Conservation (phyloP, 345 rosid genomes). For the Arabidopsis arenosa region DNA sequence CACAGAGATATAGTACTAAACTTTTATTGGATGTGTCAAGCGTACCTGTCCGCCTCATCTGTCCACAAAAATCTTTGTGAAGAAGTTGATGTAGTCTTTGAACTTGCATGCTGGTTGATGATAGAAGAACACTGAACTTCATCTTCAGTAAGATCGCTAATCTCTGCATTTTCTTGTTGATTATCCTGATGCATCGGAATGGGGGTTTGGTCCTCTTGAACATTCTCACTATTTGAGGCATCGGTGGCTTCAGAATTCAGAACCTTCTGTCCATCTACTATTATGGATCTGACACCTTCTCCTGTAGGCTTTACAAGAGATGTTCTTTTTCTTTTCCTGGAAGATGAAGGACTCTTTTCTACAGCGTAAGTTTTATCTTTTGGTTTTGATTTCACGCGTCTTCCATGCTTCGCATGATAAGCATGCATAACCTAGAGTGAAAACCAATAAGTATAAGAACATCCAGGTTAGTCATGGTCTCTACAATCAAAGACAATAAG, state of each 20-base stretch:
- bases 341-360: constrained; percentile 45
- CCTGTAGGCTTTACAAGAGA: constrained; percentile 46
- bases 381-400: constrained; percentile 48
- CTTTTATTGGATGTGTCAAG: constrained; percentile 22
- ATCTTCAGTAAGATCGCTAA: constrained; percentile 48
- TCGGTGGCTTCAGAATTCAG: constrained; percentile 34
- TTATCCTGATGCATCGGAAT: constrained; percentile 45
- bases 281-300: constrained; percentile 47
- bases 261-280: constrained; percentile 35
- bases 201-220: constrained; percentile 45
- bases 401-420: constrained; percentile 64
- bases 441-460: constrained; percentile 31
- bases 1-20: constrained; percentile 21
- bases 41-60: constrained; percentile 86
- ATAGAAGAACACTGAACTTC: constrained; percentile 55
- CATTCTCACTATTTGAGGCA: constrained; percentile 40
- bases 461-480: constrained; percentile 30
- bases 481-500: constrained; percentile 16
- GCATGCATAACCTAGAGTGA: constrained; percentile 78
- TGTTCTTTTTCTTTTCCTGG: constrained; percentile 67
- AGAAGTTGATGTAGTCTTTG: constrained; percentile 57
- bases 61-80: constrained; percentile 77
- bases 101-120: constrained; percentile 48
- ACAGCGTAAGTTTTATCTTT: constrained; percentile 41
- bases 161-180: constrained; percentile 47